These are phyloP conservation scores for Monocercomonoides exilis DNA, from an alignment of 78 protist species.

Conservation along the genomic window DNA sequence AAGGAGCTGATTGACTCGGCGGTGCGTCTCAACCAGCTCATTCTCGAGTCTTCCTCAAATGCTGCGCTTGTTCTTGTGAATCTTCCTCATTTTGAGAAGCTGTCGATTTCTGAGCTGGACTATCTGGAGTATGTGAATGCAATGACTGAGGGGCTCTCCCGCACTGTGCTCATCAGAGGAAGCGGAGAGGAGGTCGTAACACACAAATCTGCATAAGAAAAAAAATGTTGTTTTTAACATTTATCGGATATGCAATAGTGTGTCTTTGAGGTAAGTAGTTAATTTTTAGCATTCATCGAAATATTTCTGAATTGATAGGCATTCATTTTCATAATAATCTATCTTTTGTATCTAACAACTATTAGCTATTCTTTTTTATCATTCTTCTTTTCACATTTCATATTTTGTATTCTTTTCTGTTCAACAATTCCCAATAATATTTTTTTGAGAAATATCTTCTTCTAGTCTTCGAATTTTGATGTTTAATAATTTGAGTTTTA, in stretches of 20 bases:
- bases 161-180: background rate
- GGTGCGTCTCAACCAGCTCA: background rate
- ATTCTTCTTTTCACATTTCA: too few species aligned
- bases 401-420: background rate
- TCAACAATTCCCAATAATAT: background rate
- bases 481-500: too few species aligned
- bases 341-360: background rate
- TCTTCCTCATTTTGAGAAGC: background rate
- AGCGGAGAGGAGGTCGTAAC: slow-evolving; percentile 8
- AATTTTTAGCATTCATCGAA: background rate
- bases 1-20: too few species aligned
- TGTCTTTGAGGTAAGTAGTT: background rate
- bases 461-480: too few species aligned
- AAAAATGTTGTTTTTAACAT: background rate
- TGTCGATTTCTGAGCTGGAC: background rate
- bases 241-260: too few species aligned
- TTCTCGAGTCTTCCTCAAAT: background rate
- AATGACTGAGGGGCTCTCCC: background rate
- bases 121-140: background rate
- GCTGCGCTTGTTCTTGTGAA: background rate
- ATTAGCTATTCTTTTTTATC: background rate
- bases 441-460: background rate
- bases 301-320: background rate
- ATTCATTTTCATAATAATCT: background rate
- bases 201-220: background rate